Conservation (phyloP, 805 yeast species). For the Metschnikowia peoriensis region DNA sequence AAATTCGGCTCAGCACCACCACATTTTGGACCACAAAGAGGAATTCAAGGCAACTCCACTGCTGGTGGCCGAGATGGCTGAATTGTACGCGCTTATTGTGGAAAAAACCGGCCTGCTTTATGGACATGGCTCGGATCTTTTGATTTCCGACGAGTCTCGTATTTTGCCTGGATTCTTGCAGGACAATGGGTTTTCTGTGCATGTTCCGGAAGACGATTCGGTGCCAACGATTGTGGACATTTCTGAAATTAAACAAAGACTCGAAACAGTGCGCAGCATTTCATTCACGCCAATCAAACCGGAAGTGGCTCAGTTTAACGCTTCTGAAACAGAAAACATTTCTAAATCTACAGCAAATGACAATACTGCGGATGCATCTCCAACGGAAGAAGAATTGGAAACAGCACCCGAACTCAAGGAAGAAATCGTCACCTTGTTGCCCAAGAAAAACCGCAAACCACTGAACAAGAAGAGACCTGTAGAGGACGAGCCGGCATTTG, state of each 20-base stretch:
- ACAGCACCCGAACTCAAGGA: background rate
- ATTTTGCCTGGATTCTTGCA: conserved; percentile 1
- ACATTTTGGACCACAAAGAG: background rate
- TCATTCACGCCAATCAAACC: background rate
- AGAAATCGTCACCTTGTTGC: conserved; percentile 5
- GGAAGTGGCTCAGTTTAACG: background rate
- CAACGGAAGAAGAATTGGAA: background rate
- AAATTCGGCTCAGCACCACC: too few relatives aligned
- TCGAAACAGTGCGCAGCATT: background rate
- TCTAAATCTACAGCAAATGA: background rate
- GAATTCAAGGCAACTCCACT: background rate
- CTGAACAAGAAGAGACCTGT: background rate
- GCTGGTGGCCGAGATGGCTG: background rate
- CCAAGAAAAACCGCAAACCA: background rate
- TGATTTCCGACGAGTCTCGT: background rate
- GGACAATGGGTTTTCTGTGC: conserved; percentile 5
- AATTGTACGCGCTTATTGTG: background rate
- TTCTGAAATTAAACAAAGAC: background rate
- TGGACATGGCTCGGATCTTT: background rate
- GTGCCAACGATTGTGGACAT: conserved; percentile 22
- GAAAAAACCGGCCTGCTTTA: background rate
- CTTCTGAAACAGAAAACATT: background rate
- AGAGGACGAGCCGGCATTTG: conserved; percentile 5
- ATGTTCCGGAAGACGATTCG: conserved; percentile 5
- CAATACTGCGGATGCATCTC: background rate